Conservation (phyloP, 2,329 filamentous ascomycete genomes). For the Fusarium fujikuroi region DNA sequence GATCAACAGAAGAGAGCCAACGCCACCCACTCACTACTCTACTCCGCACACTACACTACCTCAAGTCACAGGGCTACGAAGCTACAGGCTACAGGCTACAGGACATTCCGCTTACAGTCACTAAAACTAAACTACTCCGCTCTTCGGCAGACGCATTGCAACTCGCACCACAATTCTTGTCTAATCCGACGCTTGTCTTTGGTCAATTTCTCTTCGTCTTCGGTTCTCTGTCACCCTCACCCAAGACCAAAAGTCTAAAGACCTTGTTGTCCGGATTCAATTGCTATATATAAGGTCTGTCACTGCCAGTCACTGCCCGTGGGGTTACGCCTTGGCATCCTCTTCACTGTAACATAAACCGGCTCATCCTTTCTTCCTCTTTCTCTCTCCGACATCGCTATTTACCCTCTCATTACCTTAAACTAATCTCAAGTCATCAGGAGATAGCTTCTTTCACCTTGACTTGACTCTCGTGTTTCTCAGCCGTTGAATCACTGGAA, state of each 20-base stretch:
- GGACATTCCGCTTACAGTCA: constrained; percentile 15
- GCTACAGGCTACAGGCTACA: constrained; percentile 3
- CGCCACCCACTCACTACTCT: constrained; percentile 8
- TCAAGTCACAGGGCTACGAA: background rate
- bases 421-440: background rate
- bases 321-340: constrained; percentile 16
- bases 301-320: background rate
- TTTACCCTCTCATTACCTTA: background rate
- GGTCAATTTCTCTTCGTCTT: constrained; percentile 7
- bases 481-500: background rate
- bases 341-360: background rate
- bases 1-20: background rate
- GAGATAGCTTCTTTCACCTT: background rate
- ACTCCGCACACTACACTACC: constrained; percentile 3
- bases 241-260: background rate
- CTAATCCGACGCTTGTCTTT: constrained; percentile 23
- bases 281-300: background rate
- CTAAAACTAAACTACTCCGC: constrained; percentile 27
- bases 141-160: constrained; percentile 26
- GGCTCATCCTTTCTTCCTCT: background rate
- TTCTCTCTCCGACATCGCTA: constrained; percentile 2
- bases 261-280: constrained; percentile 19
- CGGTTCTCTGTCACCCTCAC: constrained; percentile 21
- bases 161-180: constrained; percentile 32
- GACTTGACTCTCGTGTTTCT: background rate